Percentiles rank a stretch among this genome's conserved stretches.
These are phyloP conservation scores for Diutina siamensis DNA, from an alignment of 1,139 yeast species.

Conservation along the genomic window DNA sequence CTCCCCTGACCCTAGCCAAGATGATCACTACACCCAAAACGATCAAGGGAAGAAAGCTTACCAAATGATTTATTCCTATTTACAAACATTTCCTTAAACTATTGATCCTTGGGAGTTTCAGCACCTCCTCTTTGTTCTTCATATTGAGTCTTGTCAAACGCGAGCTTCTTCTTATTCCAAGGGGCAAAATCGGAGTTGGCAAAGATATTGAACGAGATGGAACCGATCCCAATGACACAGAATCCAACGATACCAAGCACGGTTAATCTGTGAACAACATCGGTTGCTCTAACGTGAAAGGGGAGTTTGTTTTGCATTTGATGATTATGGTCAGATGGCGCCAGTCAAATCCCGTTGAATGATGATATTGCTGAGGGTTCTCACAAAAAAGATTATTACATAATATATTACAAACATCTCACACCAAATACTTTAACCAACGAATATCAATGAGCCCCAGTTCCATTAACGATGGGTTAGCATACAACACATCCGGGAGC, in stretches of 20 bases:
- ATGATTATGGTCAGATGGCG: neutral
- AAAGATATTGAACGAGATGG: constrained; percentile 51
- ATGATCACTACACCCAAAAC: neutral
- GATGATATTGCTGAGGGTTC: no score
- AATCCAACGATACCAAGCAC: constrained; percentile 67
- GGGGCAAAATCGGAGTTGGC: constrained; percentile 39
- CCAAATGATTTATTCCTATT: neutral
- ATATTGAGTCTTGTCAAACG: constrained; percentile 23
- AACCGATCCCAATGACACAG: constrained; percentile 39
- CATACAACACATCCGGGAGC: constrained; percentile 30
- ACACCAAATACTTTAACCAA: constrained; percentile 32
- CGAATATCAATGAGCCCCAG: constrained; percentile 22
- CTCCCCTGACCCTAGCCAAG: no score
- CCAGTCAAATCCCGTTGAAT: neutral
- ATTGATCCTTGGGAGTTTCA: neutral
- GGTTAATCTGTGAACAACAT: constrained; percentile 71
- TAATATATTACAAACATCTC: no score
- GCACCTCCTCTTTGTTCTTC: constrained; percentile 16
- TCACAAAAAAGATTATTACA: neutral
- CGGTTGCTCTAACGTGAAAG: constrained; percentile 48
- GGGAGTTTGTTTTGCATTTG: constrained; percentile 20
- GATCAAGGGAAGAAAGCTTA: neutral
- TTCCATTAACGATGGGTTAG: constrained; percentile 32
- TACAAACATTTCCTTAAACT: neutral
- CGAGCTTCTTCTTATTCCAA: constrained; percentile 31